Evolutionary conservation across 148 eudicot species (phyloP).

Genomic region (Vaccinium myrtillus): DNA sequence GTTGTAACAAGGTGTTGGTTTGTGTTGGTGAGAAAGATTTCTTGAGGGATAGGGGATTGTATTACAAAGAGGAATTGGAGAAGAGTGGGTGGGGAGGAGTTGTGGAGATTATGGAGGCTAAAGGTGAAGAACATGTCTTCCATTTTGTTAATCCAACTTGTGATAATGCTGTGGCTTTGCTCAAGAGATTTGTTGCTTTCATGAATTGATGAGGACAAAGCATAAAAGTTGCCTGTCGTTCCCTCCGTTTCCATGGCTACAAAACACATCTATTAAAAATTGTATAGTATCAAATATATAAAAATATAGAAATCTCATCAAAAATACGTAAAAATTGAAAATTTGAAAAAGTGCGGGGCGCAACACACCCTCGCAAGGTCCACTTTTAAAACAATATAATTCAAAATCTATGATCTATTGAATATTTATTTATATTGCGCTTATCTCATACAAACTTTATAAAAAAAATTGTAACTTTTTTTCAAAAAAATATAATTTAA

Average conservation of each 20-base stretch:
- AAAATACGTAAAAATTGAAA: too few relatives aligned
- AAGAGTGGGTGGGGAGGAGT: constrained; percentile 34
- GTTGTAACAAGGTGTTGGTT: constrained; percentile 31
- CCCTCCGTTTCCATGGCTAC: not conserved
- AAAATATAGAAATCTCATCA: too few relatives aligned
- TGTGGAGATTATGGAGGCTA: constrained; percentile 24
- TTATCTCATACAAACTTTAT: too few relatives aligned
- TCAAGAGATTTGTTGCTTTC: constrained; percentile 3
- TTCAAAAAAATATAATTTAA: too few relatives aligned
- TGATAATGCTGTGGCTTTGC: constrained; percentile 16
- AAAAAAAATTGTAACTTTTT: too few relatives aligned
- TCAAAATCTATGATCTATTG: too few relatives aligned
- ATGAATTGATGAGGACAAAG: not conserved
- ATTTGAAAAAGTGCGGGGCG: too few relatives aligned
- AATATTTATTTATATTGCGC: too few relatives aligned
- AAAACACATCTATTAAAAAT: too few relatives aligned
- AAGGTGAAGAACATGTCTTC: constrained; percentile 32
- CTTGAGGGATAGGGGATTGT: constrained; percentile 24
- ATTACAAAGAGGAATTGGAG: constrained; percentile 24
- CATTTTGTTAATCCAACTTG: constrained; percentile 20
- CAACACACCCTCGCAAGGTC: too few relatives aligned
- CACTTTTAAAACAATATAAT: too few relatives aligned
- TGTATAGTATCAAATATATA: too few relatives aligned
- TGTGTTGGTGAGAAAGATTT: constrained; percentile 31
- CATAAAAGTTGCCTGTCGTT: not conserved